Conservation (phyloP, 257 asterid species). For the Datura wrightii region DNA sequence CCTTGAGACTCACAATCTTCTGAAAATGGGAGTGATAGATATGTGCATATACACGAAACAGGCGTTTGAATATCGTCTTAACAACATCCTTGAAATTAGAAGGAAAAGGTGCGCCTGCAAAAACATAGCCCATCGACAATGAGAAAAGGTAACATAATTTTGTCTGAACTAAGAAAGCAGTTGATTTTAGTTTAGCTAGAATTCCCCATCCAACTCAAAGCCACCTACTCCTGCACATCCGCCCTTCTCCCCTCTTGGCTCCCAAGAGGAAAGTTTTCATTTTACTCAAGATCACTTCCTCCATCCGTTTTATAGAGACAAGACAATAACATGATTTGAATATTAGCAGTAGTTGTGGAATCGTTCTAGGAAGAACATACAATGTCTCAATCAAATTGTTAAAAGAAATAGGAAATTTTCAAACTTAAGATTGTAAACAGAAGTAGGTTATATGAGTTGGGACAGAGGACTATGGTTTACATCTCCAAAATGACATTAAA, state of each 20-base stretch:
- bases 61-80: conserved; percentile 78
- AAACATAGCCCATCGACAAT: not conserved
- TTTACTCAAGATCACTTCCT: not conserved
- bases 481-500: conserved; percentile 11
- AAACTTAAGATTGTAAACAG: not conserved
- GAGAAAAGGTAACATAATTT: conserved; percentile 16
- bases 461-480: conserved; percentile 4
- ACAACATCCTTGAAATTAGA: conserved; percentile 76
- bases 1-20: conserved; percentile 74
- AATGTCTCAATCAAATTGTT: not conserved
- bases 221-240: not conserved
- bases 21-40: conserved; percentile 82
- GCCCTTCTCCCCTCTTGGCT: not conserved
- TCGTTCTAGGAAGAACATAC: not conserved
- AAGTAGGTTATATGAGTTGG: not conserved
- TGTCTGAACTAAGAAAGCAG: not conserved
- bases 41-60: conserved; percentile 87
- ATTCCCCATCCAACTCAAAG: not conserved
- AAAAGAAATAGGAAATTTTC: not conserved
- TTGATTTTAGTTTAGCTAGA: not conserved
- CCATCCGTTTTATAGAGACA: not conserved
- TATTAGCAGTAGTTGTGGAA: not conserved
- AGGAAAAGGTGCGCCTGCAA: conserved; percentile 79
- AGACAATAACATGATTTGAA: not conserved
- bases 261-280: not conserved